Conservation (phyloP, 2,329 filamentous ascomycete genomes). For the Aspergillus niger region DNA sequence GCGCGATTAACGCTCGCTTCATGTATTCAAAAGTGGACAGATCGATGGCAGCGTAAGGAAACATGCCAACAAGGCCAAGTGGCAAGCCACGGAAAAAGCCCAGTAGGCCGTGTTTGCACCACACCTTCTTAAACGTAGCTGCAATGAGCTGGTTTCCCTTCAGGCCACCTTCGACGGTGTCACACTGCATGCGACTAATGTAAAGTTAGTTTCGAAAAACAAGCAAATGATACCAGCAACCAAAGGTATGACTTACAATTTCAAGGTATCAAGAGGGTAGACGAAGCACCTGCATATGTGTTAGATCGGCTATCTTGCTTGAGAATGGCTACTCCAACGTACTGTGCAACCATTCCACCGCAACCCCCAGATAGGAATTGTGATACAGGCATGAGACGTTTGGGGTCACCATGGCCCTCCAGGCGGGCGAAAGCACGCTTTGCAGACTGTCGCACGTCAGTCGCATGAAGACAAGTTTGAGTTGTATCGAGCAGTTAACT, state of each 20-base stretch:
- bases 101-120: conserved; percentile 69
- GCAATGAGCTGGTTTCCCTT: conserved; percentile 80
- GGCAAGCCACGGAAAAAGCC: conserved; percentile 89
- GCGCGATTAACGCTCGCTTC: conserved; percentile 71
- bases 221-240: background rate
- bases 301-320: conserved; percentile 24
- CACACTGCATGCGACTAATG: conserved; percentile 84
- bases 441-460: conserved; percentile 60
- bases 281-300: conserved; percentile 68
- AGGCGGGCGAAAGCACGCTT: conserved; percentile 83
- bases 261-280: conserved; percentile 79
- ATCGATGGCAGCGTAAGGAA: conserved; percentile 96
- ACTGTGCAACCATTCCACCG: conserved; percentile 93
- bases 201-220: conserved; percentile 12
- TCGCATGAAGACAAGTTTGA: background rate
- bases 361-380: conserved; percentile 90
- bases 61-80: conserved; percentile 94
- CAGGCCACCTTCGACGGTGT: conserved; percentile 82
- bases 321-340: conserved; percentile 44
- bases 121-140: conserved; percentile 85
- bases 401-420: conserved; percentile 84
- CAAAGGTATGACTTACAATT: conserved; percentile 52
- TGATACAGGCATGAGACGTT: conserved; percentile 75
- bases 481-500: conserved; percentile 19
- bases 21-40: conserved; percentile 93